Evolutionary conservation across 192 early-diverging fungal species (phyloP).

Genomic region (Coemansia sp.): DNA sequence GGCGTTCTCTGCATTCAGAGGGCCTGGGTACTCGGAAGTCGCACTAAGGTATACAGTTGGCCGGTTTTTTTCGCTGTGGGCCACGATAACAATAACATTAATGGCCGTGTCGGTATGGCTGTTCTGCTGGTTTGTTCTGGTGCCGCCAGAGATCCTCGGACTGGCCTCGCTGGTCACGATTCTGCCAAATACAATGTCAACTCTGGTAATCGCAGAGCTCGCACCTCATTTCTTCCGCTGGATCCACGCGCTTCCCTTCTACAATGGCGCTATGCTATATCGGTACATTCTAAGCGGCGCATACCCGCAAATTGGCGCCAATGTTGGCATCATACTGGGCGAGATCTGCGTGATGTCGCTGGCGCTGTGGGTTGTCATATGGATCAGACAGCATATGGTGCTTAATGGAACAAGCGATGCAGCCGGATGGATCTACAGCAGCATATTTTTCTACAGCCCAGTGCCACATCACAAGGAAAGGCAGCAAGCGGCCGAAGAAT

Average conservation of each 20-base stretch:
- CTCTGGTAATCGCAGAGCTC: constrained; percentile 39
- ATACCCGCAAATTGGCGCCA: constrained; percentile 36
- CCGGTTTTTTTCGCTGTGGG: constrained; percentile 38
- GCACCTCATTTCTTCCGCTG: constrained; percentile 47
- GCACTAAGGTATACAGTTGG: constrained; percentile 26
- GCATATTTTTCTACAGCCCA: constrained; percentile 19
- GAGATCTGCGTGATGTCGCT: constrained; percentile 35
- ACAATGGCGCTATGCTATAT: constrained; percentile 51
- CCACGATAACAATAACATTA: not conserved
- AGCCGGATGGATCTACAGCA: constrained; percentile 29
- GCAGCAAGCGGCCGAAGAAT: not conserved
- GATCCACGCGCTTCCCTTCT: constrained; percentile 53
- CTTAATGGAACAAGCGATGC: constrained; percentile 19
- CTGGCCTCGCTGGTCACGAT: constrained; percentile 18
- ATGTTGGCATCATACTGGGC: constrained; percentile 48
- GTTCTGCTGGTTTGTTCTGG: constrained; percentile 19
- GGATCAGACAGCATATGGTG: constrained; percentile 21
- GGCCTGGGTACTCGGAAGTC: constrained; percentile 4
- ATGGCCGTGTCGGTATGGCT: constrained; percentile 26
- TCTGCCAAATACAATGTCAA: constrained; percentile 40
- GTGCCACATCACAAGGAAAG: constrained; percentile 29
- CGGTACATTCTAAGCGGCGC: constrained; percentile 46
- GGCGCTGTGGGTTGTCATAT: constrained; percentile 28
- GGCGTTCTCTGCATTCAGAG: constrained; percentile 25
- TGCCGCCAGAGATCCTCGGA: constrained; percentile 31